Evolutionary conservation across 2,329 filamentous ascomycete genomes (phyloP), one percentile per base, ranked within the genome.

Genomic region (Trichoderma harzianum): DNA sequence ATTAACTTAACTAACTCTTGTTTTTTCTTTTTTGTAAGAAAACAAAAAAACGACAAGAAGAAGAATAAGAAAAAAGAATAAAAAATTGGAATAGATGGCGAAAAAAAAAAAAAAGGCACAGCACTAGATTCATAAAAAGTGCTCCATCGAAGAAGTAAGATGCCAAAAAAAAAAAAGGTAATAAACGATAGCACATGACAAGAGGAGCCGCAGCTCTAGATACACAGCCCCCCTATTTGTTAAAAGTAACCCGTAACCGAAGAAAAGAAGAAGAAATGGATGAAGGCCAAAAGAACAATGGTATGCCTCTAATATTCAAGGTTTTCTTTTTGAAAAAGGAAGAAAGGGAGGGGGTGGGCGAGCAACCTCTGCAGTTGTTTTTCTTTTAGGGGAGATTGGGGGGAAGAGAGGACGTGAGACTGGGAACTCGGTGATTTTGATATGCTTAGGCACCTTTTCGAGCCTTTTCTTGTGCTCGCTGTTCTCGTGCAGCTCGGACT

Each of bases 391-490:
- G 8, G 30, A 14, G 21, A 24, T 3, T 10, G n/a, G 24, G 53
- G 53, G 24, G 65, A 12, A 28, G n/a, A 14, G 30, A 24, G 26
- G 16, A 18, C 14, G 61, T 43, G 30, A 65, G 28, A 7, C 0
- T 36, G 34, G 34, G 16, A 2, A 16, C 34, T 14, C 1, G 14
- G 0, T 3, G 34, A 43, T n/a, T 43, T 34, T 28, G 14, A 26
- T 36, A 28, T 62, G 66, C 66, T 69, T 69, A 69, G 24, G 57
- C 30, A 16, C 28, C 90, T 81, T 93, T 93, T 75, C 90, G 88
- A 73, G 90, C 90, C 83, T 93, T 93, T 83, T 98, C 95, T 78
- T 95, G 92, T 30, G 92, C 92, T 80, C 95, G 89, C 74, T 94
- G 94, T 80, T 93, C 90, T 75, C 95, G 89, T 62, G 95, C 95